Percentiles rank a stretch among this genome's conserved stretches.
Evolutionary conservation across 805 yeast species (phyloP).

Genomic region (Blastobotrys attinorum): DNA sequence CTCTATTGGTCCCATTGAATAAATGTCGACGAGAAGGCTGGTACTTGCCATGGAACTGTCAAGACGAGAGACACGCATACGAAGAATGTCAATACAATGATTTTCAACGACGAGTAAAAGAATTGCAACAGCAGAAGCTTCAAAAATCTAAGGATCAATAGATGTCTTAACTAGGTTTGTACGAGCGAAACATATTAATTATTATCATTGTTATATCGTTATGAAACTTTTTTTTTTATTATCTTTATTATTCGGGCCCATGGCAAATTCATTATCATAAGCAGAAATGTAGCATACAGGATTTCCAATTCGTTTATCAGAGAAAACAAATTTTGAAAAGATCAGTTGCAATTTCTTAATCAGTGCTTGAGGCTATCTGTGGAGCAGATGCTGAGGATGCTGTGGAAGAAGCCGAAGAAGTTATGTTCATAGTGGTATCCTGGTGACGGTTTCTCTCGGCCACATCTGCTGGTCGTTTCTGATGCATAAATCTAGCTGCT

Average conservation of each 20-base stretch:
- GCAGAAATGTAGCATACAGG: too few species aligned
- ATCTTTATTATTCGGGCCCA: too few species aligned
- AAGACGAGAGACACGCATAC: slow-evolving; percentile 71
- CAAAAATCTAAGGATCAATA: slow-evolving; percentile 15
- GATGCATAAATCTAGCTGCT: slow-evolving; percentile 36
- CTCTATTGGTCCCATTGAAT: slow-evolving; percentile 50
- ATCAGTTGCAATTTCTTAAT: background rate
- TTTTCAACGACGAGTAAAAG: slow-evolving; percentile 71
- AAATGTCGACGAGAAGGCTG: slow-evolving; percentile 51
- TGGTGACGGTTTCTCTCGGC: background rate
- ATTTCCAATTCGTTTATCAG: too few species aligned
- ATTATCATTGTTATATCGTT: too few species aligned
- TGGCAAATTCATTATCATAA: too few species aligned
- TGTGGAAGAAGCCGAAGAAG: background rate
- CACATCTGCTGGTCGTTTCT: background rate
- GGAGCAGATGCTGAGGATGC: background rate
- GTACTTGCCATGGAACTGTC: slow-evolving; percentile 63
- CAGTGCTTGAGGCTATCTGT: background rate
- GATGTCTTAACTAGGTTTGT: too few species aligned
- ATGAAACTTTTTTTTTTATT: too few species aligned
- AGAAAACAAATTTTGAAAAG: too few species aligned
- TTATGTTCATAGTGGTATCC: background rate
- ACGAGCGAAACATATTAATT: too few species aligned
- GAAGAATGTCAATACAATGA: slow-evolving; percentile 82
- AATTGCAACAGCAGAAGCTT: slow-evolving; percentile 50